Evolutionary conservation across 2,329 filamentous ascomycete genomes (phyloP).

Genomic region (Diaporthe humulicola): DNA sequence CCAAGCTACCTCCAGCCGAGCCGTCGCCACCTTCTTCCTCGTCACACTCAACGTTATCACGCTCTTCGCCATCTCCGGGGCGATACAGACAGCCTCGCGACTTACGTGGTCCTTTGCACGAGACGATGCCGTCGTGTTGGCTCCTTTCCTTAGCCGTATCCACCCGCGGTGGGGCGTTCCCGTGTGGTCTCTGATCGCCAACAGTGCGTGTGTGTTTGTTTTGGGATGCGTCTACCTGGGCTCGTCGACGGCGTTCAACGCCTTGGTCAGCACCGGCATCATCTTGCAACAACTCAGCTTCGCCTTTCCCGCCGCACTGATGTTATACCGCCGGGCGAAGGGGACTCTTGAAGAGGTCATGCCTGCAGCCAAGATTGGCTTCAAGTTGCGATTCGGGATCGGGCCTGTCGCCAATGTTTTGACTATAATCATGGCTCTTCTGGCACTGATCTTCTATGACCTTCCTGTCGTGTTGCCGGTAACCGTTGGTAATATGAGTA

Average conservation of each 20-base stretch:
- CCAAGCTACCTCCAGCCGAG: conserved; percentile 30
- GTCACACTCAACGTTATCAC: conserved; percentile 1
- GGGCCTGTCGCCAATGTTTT: conserved; percentile 30
- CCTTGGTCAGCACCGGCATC: conserved; percentile 36
- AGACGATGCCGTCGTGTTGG: conserved; percentile 34
- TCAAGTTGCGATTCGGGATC: conserved; percentile 14
- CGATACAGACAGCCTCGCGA: conserved; percentile 35
- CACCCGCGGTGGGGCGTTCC: conserved; percentile 33
- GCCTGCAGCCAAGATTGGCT: conserved; percentile 1
- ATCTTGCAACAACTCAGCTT: conserved; percentile 39
- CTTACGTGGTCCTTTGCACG: conserved; percentile 37
- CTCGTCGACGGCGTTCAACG: conserved; percentile 35
- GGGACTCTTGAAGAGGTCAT: conserved; percentile 24
- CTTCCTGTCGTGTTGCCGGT: conserved; percentile 34
- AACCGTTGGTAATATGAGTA: conserved; percentile 36
- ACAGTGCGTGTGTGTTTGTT: conserved; percentile 27
- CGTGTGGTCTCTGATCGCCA: conserved; percentile 28
- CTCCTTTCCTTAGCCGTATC: conserved; percentile 17
- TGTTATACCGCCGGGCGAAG: conserved; percentile 27
- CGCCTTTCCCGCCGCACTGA: conserved; percentile 35
- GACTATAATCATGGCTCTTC: conserved; percentile 31
- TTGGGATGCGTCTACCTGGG: conserved; percentile 36
- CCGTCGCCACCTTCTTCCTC: conserved; percentile 33
- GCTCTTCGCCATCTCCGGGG: conserved; percentile 36
- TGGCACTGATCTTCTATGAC: conserved; percentile 36